Evolutionary conservation across 2,329 filamentous ascomycete genomes (phyloP).

Genomic region (Huntiella bhutanensis): DNA sequence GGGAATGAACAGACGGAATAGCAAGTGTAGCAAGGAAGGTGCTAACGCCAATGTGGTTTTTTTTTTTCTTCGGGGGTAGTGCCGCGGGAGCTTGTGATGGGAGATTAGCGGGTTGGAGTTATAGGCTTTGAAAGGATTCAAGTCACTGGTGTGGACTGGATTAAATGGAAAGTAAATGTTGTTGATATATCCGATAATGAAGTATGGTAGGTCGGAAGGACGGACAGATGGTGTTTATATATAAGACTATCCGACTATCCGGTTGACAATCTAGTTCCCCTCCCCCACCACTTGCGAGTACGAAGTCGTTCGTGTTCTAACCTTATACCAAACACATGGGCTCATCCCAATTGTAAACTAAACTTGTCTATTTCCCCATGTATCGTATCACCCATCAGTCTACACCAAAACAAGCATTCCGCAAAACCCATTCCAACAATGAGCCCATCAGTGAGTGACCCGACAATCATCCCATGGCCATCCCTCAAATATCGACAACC

Average conservation of each 20-base stretch:
- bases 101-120: neutral
- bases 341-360: neutral
- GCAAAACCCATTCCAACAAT: neutral
- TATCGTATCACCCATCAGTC: neutral
- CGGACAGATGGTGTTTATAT: neutral
- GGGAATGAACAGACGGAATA: neutral
- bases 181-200: neutral
- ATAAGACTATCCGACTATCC: neutral
- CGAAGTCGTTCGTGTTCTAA: neutral
- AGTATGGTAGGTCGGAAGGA: neutral
- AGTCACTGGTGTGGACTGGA: neutral
- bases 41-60: neutral
- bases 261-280: neutral
- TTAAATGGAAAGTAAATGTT: neutral
- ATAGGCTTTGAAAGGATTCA: neutral
- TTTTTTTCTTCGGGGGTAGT: neutral
- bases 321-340: neutral
- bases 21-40: neutral
- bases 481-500: neutral
- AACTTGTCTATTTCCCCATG: neutral
- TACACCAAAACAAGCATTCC: neutral
- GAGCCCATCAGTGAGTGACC: neutral
- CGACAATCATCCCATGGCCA: neutral
- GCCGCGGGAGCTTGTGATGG: neutral
- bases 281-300: neutral